These are phyloP conservation scores for Hordeum vulgare DNA, from an alignment of 176 grass and related monocot genomes.

Conservation along the genomic window MorexV3_pseudomolecules_assembly NC_058523.1:428865619-428866118, in stretches of 20 bases:
- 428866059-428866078: too few species aligned
- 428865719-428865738: constrained; percentile 2
- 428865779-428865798: not conserved
- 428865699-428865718: not conserved
- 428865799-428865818: not conserved
- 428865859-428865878: not conserved
- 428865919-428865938: too few species aligned
- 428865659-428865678: not conserved
- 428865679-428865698: not conserved
- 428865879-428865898: not conserved
- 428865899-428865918: too few species aligned
- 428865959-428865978: too few species aligned
- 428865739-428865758: not conserved
- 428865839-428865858: not conserved
- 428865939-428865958: too few species aligned
- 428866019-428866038: too few species aligned
- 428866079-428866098: too few species aligned
- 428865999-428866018: too few species aligned
- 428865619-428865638: constrained; percentile 29
- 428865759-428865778: not conserved
- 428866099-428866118: too few species aligned
- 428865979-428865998: too few species aligned
- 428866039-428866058: too few species aligned
- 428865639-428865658: constrained; percentile 2
- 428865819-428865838: not conserved